Evolutionary conservation across 2,329 filamentous ascomycete genomes (phyloP), one percentile per base, ranked within the genome.

Genomic region (Lizonia empirigonia): DNA sequence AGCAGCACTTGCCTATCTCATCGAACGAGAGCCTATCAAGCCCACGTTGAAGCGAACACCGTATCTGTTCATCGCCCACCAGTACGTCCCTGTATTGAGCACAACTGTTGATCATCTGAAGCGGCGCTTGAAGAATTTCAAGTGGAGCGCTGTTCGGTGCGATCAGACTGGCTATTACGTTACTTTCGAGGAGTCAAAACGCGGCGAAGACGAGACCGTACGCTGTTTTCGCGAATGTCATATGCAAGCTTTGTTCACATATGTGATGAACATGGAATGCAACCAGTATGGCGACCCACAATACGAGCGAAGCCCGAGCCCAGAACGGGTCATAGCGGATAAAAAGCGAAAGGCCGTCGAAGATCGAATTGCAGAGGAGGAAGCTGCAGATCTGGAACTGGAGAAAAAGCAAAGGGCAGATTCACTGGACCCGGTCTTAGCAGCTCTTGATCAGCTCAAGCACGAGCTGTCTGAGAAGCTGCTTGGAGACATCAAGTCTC

Each of bases 141-240:
- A 84, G 52, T 90, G 92, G 75, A 86, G 90, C 58, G 86, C 91
- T 40, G 88, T 99, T 42, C 84, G 91, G 26, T 85, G 89, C 53
- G 94, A 99, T 70, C 85, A 85, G 51, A 88, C 85, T 0, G 94
- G 94, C 0, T 99, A 97, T 73, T 97, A 90, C 70, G 85, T 97
- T 44, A 80, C 91, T n/a, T 99, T 99, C 66, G 85, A 89, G 41
- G 88, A 93, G 63, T 90, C 85, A 1, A 82, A 84, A 46, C 79
- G 82, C 7, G 93, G 93, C 2, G 87, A 91, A 63, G 80, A 86
- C 47, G 91, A 97, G 73, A 87, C 91, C 0, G 87, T 90, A 60
- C 82, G 89, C 55, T 97, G 92, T 69, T 92, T 85, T 71, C 81
- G 84, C 45, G 83, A 86, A 42, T 91, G 89, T 59, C 87, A 97